phyloP scores from a whole-genome alignment of 2,329 filamentous ascomycete species.

The Ceratocystis variospora region DNA sequence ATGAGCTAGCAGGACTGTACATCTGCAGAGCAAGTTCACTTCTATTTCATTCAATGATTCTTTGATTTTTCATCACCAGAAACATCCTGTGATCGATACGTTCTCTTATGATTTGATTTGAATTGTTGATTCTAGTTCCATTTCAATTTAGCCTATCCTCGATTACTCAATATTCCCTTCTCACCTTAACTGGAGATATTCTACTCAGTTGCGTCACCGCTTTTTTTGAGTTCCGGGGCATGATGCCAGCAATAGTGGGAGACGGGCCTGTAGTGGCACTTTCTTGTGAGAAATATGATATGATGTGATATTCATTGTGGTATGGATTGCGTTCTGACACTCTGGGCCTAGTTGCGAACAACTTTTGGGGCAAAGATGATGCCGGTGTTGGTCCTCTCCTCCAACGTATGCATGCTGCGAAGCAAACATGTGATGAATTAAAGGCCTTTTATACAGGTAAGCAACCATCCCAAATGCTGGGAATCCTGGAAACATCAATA shows the following conservation, averaged over 20 bases:
- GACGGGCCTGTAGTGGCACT: conserved; percentile 52
- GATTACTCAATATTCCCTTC: too few relatives aligned
- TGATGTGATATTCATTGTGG: neutral
- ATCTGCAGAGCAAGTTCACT: neutral
- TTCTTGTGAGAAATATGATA: conserved; percentile 41
- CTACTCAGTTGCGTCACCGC: neutral
- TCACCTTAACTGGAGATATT: too few relatives aligned
- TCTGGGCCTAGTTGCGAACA: conserved; percentile 66
- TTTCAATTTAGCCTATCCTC: too few relatives aligned
- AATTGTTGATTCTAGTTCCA: too few relatives aligned
- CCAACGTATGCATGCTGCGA: conserved; percentile 87
- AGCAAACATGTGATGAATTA: conserved; percentile 87
- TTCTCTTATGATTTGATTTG: too few relatives aligned
- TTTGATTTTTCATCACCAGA: neutral
- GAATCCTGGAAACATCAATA: neutral
- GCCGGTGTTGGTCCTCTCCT: conserved; percentile 84
- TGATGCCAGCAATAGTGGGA: conserved; percentile 47
- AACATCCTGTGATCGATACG: neutral
- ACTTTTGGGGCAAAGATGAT: conserved; percentile 99
- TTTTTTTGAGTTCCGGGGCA: neutral
- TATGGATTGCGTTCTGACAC: neutral
- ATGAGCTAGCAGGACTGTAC: neutral
- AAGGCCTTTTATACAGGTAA: conserved; percentile 71
- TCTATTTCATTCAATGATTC: neutral
- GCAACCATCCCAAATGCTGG: conserved; percentile 21